Evolutionary conservation across 768 basidiomycete genomes (phyloP), one percentile per base, ranked within the genome.

Genomic region (Clitopilus passeckerianus): DNA sequence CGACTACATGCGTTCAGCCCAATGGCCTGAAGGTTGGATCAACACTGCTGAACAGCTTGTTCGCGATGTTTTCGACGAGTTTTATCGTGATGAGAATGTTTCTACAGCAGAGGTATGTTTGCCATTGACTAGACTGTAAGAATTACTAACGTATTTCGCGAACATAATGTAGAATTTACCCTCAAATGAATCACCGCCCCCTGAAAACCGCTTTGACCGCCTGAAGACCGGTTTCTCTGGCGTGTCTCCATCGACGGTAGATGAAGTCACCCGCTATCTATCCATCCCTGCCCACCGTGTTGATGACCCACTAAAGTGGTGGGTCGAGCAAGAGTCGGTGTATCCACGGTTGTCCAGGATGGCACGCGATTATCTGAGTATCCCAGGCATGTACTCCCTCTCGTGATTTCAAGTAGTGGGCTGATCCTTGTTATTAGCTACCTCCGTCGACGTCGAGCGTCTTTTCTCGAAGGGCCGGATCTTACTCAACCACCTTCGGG

Each of bases 21-120:
- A 61, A 1, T 76, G 75, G 75, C 59, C 66, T 5, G 18, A 58
- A 0, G 55, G 58, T 4, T 77, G 74, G 74, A 70, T 75, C 20
- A 33, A 62, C 0, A 65, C 61, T 0, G 70, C 74, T 1, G 34
- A 63, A 30, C 58, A 62, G 4, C 60, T 74, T 14, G 61, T 70
- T 6, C n/a, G 41, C 0, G 61, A 66, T 1, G 67, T 68, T 54
- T 73, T 57, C 34, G 54, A 68, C 18, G 23, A 43, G 1, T 23
- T 56, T 10, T 61, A 65, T 33, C 2, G 7, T 53, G 12, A 54
- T 1, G 27, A n/a, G 5, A 35, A 30, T 4, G 15, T 7, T 30
- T 30, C 46, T n/a, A 5, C 54, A 33, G 5, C 52, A 4, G 52
- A 5, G 5, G 54, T 54, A 33, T 33, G 30, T 35, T 2, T 8